A percentile compares a stretch with the other conserved stretches of the same genome.
These are phyloP conservation scores for Flaveria bidentis DNA, from an alignment of 129 eudicot genomes.

Conservation along the genomic window DNA sequence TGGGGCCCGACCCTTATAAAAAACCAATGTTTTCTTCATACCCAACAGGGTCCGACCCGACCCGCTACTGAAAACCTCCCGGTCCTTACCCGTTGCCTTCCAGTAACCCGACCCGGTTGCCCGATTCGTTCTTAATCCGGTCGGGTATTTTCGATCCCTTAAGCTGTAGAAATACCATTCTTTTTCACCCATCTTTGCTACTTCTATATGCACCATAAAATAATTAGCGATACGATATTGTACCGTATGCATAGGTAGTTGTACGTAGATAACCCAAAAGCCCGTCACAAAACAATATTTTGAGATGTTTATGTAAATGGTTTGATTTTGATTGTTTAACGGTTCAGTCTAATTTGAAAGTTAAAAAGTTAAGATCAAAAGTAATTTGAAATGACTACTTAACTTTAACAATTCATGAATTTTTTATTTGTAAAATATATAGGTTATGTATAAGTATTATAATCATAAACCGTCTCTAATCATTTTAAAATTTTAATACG, in stretches of 20 bases:
- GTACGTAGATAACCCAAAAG: neutral
- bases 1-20: conserved; percentile 71
- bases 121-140: conserved; percentile 62
- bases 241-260: conserved; percentile 7
- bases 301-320: no score
- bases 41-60: conserved; percentile 53
- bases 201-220: conserved; percentile 34
- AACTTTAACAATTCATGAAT: no score
- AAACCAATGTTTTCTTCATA: conserved; percentile 69
- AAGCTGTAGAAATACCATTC: conserved; percentile 69
- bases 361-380: no score
- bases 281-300: no score
- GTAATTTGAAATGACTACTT: no score
- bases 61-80: conserved; percentile 50
- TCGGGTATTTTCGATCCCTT: conserved; percentile 66
- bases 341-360: no score
- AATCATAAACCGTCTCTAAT: no score
- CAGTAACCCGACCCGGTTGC: conserved; percentile 64
- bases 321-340: no score
- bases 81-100: conserved; percentile 78
- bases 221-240: neutral
- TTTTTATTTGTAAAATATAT: no score
- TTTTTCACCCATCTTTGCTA: conserved; percentile 70
- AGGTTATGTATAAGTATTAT: no score
- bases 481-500: no score